Evolutionary conservation across 2,329 filamentous ascomycete species (phyloP), one percentile per base, ranked within the genome.

Genomic region (Pochonia chlamydosporia): DNA sequence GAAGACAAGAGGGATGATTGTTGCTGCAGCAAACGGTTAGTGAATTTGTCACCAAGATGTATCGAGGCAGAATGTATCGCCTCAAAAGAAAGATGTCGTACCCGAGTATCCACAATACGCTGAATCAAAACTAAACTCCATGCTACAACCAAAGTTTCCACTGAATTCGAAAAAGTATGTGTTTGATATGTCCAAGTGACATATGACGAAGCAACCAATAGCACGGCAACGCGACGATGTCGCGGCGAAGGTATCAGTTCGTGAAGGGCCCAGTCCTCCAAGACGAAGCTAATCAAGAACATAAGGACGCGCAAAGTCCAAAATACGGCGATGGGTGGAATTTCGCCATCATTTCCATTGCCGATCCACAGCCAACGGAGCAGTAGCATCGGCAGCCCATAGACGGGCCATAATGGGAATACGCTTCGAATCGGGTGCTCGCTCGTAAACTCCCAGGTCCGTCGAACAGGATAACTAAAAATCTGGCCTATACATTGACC

Each of bases 131-230:
- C 91, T 65, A 99, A 70, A 60, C 87, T 91, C 93, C 93, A 99
- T 46, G 89, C 81, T 44, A 99, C 90, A 43, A 92, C 78, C 57
- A 99, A 73, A 3, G 93, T 97, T 72, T 99, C 93, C 55, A 97
- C 79, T 52, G 92, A 95, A 69, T 99, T 99, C 53, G 92, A 97
- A 66, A 99, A 97, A 11, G 93, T 97, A 68, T 99, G 93, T 16
- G 89, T 93, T 69, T 99, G 93, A 70, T 92, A 96, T 39, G 92
- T 96, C 92, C 93, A 99, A 41, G 93, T 99, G 57, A 96, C 92
- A 69, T 97, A 99, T 23, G 90, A 96, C 24, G 92, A 97, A 40
- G 92, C 90, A 51, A 96, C 87, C 48, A 99, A 76, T 40, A 95
- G 74, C 39, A 95, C 80, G 9, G 90, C 89, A 47, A 85, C 73